These are phyloP conservation scores for Candida khao-thaluensis DNA, from an alignment of 805 yeast genomes.

Conservation along the genomic window DNA sequence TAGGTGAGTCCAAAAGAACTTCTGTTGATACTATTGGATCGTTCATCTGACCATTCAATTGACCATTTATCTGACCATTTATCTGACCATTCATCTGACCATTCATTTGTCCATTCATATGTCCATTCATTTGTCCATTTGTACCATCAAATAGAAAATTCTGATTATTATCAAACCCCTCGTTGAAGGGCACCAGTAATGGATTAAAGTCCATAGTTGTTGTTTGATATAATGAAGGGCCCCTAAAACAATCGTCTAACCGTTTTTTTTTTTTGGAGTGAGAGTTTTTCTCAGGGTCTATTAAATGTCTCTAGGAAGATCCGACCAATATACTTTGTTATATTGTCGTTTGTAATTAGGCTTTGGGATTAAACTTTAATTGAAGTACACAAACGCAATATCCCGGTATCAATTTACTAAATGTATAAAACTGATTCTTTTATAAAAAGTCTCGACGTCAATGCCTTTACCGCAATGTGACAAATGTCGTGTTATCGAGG, in stretches of 20 bases:
- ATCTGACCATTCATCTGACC: background rate
- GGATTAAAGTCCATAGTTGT: conserved; percentile 4
- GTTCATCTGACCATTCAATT: background rate
- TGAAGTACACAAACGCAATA: too few relatives aligned
- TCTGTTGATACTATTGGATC: conserved; percentile 1
- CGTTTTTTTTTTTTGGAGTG: conserved; percentile 1
- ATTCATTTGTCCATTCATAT: conserved; percentile 1
- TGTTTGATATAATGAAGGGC: too few relatives aligned
- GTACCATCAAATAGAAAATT: conserved; percentile 2
- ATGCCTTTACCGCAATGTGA: conserved; percentile 1
- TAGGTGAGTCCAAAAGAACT: conserved; percentile 2
- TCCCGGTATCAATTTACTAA: background rate
- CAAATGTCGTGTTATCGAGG: conserved; percentile 1
- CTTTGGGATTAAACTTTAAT: too few relatives aligned
- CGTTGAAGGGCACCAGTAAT: conserved; percentile 3
- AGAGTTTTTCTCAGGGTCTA: conserved; percentile 2
- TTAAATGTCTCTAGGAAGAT: background rate
- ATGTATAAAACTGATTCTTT: too few relatives aligned
- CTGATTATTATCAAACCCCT: background rate
- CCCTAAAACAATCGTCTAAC: conserved; percentile 1
- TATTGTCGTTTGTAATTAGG: too few relatives aligned
- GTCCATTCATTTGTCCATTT: background rate
- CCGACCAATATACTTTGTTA: too few relatives aligned
- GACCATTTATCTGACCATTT: background rate
- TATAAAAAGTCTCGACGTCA: background rate